Base-by-base conservation (phyloP, 352 stramenopile species). In the Phytophthora pseudosyringae region DNA sequence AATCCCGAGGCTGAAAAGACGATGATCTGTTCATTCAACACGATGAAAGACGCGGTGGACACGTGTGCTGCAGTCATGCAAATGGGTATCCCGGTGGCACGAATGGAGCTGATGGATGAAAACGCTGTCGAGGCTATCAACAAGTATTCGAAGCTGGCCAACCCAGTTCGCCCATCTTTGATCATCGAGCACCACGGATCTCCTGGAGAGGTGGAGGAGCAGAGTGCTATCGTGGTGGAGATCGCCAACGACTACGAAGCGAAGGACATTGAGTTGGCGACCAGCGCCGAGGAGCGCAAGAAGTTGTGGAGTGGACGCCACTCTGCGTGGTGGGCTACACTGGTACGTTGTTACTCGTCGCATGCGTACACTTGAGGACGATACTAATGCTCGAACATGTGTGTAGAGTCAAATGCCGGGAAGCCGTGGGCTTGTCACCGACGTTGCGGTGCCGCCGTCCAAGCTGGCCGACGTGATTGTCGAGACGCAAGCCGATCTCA, bases 391-490 rank as follows among this genome's bases (percentile, higher is more conserved):
- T 3, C 35, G 0, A n/a, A 26, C 12, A n/a, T 43, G 10, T 41
- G 3, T 60, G 1, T 51, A 91, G 81, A 84, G 75, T 49, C 69
- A 90, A 73, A 86, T 93, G 75, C 84, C 84, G 25, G 88, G 90
- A 26, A 89, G 82, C 59, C 75, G 81, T 5, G 93, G 76, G 1
- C 71, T 97, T 11, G 80, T 97, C 16, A 99, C 97, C 5, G 97
- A 99, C 76, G 95, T 98, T 7, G 98, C 94, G 50, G 97, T 99
- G 9, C 97, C 97, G 4, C 76, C 99, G 10, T 97, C 89, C 7
- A 86, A 93, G 33, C 88, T 99, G 43, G 81, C 97, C 4, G 83
- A 97, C 51, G 73, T 98, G 28, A 96, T 99, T 51, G 80, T 90
- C 12, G 88, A 93, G 59, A 99, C 93, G 8, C 91, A 97, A 51